Evolutionary conservation across 2,329 filamentous ascomycete species (phyloP).

Genomic region (Sporothrix luriei): DNA sequence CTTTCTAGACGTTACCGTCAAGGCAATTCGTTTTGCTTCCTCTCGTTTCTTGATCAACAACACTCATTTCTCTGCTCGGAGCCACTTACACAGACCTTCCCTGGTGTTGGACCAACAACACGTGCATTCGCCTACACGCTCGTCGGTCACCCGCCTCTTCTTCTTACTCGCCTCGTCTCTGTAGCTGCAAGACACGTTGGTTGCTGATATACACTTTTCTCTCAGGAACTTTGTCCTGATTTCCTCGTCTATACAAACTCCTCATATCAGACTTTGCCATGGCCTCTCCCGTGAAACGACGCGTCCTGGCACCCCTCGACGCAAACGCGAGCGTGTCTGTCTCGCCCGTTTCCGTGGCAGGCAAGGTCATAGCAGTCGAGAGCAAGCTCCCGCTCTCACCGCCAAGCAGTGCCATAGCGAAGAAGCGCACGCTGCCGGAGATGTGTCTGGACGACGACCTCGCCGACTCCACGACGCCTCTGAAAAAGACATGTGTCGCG

Average conservation of each 20-base stretch:
- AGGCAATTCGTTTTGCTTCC: background rate
- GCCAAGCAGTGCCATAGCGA: conserved; percentile 25
- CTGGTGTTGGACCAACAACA: conserved; percentile 5
- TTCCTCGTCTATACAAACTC: background rate
- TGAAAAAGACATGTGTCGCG: conserved; percentile 24
- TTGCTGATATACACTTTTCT: background rate
- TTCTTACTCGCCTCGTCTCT: background rate
- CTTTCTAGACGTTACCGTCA: background rate
- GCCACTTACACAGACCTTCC: background rate
- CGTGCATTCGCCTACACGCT: background rate
- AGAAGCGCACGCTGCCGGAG: conserved; percentile 26
- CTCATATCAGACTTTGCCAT: conserved; percentile 15
- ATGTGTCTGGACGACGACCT: conserved; percentile 9
- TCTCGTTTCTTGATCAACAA: background rate
- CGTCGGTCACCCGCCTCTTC: background rate
- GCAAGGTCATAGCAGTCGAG: background rate
- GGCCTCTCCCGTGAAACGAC: conserved; percentile 50
- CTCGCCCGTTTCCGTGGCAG: conserved; percentile 33
- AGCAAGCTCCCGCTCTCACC: conserved; percentile 24
- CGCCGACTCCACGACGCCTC: background rate
- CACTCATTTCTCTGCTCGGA: background rate
- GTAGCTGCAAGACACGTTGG: conserved; percentile 16
- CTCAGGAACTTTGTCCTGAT: background rate
- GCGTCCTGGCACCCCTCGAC: conserved; percentile 53
- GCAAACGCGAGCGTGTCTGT: conserved; percentile 48